phyloP scores from a whole-genome alignment of 2,329 filamentous ascomycete species.

The Trichoderma guizhouense region DNA sequence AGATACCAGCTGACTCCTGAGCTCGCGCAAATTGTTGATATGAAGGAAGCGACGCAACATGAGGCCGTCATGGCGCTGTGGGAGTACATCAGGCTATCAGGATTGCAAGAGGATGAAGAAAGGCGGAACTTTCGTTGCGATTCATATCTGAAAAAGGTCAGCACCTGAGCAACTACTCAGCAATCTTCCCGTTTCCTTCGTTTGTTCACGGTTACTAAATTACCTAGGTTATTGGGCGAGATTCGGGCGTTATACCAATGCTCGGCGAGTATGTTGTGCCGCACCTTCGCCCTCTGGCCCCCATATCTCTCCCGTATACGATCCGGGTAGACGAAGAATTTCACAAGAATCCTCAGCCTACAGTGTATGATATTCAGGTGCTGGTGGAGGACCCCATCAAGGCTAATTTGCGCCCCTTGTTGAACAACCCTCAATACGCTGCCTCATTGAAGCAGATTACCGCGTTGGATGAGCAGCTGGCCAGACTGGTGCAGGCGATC shows the following conservation, averaged over 20 bases:
- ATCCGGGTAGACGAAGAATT: constrained; percentile 88
- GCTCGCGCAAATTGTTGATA: constrained; percentile 80
- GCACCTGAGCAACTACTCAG: constrained; percentile 24
- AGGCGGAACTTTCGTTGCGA: constrained; percentile 91
- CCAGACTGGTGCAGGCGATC: constrained; percentile 77
- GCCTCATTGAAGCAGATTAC: constrained; percentile 72
- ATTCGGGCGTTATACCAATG: constrained; percentile 80
- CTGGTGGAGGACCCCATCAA: constrained; percentile 79
- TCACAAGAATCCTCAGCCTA: constrained; percentile 70
- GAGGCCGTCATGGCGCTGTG: constrained; percentile 89
- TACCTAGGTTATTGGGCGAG: constrained; percentile 65
- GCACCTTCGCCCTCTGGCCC: constrained; percentile 75
- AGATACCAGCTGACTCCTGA: constrained; percentile 75
- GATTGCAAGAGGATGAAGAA: constrained; percentile 90
- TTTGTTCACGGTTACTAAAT: not conserved
- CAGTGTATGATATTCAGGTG: constrained; percentile 87
- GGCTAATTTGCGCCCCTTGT: constrained; percentile 60
- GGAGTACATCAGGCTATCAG: constrained; percentile 87
- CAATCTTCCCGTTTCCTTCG: not conserved
- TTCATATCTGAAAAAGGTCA: constrained; percentile 71
- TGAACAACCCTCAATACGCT: constrained; percentile 67
- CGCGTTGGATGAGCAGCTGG: constrained; percentile 78
- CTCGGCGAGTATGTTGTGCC: constrained; percentile 75
- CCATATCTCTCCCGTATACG: constrained; percentile 83
- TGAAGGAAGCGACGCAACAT: constrained; percentile 79